Percentiles rank a stretch among this genome's conserved stretches.
These are phyloP conservation scores for Vanrija sp. DNA, from an alignment of 1,284 basidiomycete species.

Conservation along the genomic window DNA sequence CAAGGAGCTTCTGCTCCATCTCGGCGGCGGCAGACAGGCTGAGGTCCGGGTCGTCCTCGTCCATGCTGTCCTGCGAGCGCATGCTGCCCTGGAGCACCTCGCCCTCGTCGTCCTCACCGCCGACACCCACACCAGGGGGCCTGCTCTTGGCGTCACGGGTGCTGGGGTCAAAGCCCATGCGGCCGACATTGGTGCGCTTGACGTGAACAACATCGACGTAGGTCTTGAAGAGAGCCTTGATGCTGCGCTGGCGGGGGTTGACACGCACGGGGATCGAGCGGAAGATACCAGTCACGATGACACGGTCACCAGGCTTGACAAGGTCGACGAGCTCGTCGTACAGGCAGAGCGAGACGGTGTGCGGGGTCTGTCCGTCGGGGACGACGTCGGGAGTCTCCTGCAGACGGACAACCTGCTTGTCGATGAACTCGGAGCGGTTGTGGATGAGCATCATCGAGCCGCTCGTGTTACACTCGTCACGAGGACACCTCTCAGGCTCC, in stretches of 20 bases:
- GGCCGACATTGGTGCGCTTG: slow-evolving; percentile 64
- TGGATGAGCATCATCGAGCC: slow-evolving; percentile 94
- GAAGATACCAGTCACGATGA: slow-evolving; percentile 91
- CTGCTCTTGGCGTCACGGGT: slow-evolving; percentile 60
- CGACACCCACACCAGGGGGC: slow-evolving; percentile 72
- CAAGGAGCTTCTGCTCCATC: slow-evolving; percentile 59
- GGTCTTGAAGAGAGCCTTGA: slow-evolving; percentile 94
- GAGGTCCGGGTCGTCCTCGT: slow-evolving; percentile 52
- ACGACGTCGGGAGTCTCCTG: slow-evolving; percentile 98
- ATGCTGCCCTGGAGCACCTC: slow-evolving; percentile 48
- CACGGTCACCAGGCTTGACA: slow-evolving; percentile 88
- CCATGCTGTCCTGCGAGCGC: slow-evolving; percentile 34
- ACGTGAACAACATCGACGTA: slow-evolving; percentile 94
- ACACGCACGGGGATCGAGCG: slow-evolving; percentile 88
- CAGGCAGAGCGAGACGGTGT: slow-evolving; percentile 90
- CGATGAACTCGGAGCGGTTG: slow-evolving; percentile 93
- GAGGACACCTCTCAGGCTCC: slow-evolving; percentile 85
- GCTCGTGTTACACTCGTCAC: slow-evolving; percentile 80
- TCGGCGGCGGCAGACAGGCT: slow-evolving; percentile 48
- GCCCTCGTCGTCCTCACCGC: slow-evolving; percentile 70
- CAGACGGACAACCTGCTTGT: slow-evolving; percentile 88
- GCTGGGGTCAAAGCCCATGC: slow-evolving; percentile 73
- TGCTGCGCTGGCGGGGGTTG: slow-evolving; percentile 82
- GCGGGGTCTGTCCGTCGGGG: slow-evolving; percentile 96
- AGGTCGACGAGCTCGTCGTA: slow-evolving; percentile 97